phyloP scores from a whole-genome alignment of 169 alveolate genomes.

The Cryptosporidium andersoni region DNA sequence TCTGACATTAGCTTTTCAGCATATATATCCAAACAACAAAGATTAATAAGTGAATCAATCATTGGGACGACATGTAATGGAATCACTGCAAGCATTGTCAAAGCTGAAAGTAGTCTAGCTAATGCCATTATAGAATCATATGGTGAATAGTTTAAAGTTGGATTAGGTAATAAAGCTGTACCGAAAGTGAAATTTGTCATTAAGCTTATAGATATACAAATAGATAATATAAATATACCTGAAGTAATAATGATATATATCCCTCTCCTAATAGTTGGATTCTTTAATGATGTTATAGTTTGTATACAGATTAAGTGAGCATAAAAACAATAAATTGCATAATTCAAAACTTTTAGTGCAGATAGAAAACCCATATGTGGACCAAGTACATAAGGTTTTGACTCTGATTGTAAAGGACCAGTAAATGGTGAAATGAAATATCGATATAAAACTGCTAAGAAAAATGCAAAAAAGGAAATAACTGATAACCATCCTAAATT shows the following conservation, averaged over 20 bases:
- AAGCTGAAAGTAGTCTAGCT: conserved; percentile 49
- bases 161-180: conserved; percentile 48
- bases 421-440: conserved; percentile 55
- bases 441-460: conserved; percentile 32
- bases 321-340: conserved; percentile 59
- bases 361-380: conserved; percentile 57
- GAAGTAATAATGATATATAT: conserved; percentile 13
- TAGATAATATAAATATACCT: conserved; percentile 10
- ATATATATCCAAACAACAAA: conserved; percentile 25
- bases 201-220: conserved; percentile 20
- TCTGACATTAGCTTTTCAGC: conserved; percentile 30
- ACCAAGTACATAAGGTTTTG: conserved; percentile 12
- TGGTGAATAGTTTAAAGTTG: conserved; percentile 61
- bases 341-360: conserved; percentile 35
- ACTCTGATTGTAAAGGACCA: conserved; percentile 10
- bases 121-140: conserved; percentile 43
- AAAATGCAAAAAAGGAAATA: conserved; percentile 25
- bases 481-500: conserved; percentile 33
- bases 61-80: conserved; percentile 62
- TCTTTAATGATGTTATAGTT: conserved; percentile 21
- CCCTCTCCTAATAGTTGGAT: conserved; percentile 13
- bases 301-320: conserved; percentile 59
- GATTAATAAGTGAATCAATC: conserved; percentile 26
- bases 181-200: conserved; percentile 44
- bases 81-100: conserved; percentile 61